Evolutionary conservation across 768 basidiomycete genomes (phyloP).

Genomic region (Dacryopinax spathularia): DNA sequence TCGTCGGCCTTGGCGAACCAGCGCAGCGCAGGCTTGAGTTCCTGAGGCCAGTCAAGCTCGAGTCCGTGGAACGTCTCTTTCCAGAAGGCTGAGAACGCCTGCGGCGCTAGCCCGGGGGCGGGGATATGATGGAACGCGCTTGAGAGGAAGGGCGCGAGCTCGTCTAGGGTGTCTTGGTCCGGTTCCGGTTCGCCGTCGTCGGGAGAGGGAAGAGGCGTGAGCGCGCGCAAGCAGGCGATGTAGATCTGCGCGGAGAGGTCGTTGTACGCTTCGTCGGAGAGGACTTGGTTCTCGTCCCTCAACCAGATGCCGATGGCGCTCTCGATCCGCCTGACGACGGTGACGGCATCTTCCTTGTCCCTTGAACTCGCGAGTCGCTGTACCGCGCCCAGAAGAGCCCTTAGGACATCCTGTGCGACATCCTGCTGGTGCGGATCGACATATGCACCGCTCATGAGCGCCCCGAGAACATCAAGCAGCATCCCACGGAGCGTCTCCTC

Average conservation of each 20-base stretch:
- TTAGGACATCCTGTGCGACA: neutral
- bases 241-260: neutral
- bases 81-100: neutral
- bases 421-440: neutral
- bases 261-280: neutral
- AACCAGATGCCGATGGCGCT: neutral
- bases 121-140: neutral
- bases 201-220: neutral
- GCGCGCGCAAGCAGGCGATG: neutral
- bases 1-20: neutral
- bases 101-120: neutral
- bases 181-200: too few species aligned
- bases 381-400: neutral
- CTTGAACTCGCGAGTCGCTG: neutral
- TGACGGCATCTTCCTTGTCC: neutral
- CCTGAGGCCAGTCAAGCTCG: neutral
- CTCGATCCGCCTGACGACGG: neutral
- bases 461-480: neutral
- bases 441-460: neutral
- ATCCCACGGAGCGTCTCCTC: neutral
- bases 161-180: neutral
- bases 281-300: neutral
- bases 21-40: neutral
- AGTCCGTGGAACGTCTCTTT: neutral
- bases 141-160: neutral